Conservation (phyloP, 371 early-diverging fungal species). For the Syncephalastrum monosporum region DNA sequence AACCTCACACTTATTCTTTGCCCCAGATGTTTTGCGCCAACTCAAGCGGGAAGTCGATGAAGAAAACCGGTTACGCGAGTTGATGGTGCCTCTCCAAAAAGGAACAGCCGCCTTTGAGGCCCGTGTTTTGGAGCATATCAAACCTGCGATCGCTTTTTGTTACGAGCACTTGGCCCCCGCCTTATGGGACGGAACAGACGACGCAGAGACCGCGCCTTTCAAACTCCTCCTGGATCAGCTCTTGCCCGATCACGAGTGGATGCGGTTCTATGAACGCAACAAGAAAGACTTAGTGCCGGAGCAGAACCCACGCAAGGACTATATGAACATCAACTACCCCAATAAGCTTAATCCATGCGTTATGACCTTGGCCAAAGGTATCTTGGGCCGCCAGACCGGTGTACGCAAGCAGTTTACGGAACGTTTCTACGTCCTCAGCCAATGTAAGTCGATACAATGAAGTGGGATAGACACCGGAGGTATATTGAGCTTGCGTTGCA, state of each 20-base stretch:
- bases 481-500: conserved; percentile 1
- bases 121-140: conserved; percentile 18
- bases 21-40: conserved; percentile 36
- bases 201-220: conserved; percentile 25
- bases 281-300: conserved; percentile 37
- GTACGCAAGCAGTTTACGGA: conserved; percentile 39
- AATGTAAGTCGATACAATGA: conserved; percentile 21
- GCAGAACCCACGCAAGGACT: conserved; percentile 30
- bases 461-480: background rate
- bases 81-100: conserved; percentile 39
- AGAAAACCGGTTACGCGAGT: conserved; percentile 35
- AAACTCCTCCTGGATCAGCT: conserved; percentile 23
- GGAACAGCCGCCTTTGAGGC: conserved; percentile 28
- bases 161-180: conserved; percentile 21
- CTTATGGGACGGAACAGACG: conserved; percentile 19
- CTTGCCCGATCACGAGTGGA: conserved; percentile 37
- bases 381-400: conserved; percentile 33
- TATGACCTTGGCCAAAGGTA: conserved; percentile 39
- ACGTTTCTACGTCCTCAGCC: conserved; percentile 38
- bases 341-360: conserved; percentile 44
- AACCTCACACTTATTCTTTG: conserved; percentile 3
- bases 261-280: conserved; percentile 22
- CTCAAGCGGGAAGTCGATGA: conserved; percentile 44
- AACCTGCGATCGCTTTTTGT: conserved; percentile 25
- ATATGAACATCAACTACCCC: conserved; percentile 45